A percentile compares a stretch with the other conserved stretches of the same genome.
Conservation (phyloP, 306 rosid species). For the Vicia villosa region DNA sequence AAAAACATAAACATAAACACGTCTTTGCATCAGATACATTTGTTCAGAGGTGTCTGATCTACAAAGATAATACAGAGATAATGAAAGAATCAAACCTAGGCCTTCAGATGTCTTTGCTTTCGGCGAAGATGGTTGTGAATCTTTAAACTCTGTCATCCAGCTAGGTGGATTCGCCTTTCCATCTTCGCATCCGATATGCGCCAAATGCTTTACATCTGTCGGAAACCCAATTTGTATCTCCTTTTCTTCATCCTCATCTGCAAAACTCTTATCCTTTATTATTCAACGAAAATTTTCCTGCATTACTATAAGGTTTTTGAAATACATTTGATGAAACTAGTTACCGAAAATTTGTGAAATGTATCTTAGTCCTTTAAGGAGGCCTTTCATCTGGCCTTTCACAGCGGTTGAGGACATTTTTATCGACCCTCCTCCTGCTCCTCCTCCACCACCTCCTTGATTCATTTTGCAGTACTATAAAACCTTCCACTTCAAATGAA, state of each 20-base stretch:
- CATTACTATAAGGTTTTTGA: neutral
- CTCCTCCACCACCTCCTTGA: constrained; percentile 5
- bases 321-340: neutral
- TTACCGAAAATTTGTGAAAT: constrained; percentile 89
- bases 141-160: constrained; percentile 71
- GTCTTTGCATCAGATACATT: too few species aligned
- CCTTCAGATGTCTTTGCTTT: constrained; percentile 43
- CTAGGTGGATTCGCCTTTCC: constrained; percentile 41
- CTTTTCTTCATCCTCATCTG: constrained; percentile 67
- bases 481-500: constrained; percentile 25
- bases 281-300: neutral
- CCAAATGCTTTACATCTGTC: constrained; percentile 78
- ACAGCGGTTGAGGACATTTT: constrained; percentile 53
- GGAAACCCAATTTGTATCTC: constrained; percentile 90
- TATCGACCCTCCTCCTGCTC: constrained; percentile 22
- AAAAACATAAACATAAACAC: too few species aligned
- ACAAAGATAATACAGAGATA: too few species aligned
- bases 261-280: constrained; percentile 19
- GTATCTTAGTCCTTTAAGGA: constrained; percentile 79
- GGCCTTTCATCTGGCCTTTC: constrained; percentile 61
- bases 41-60: too few species aligned
- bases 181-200: constrained; percentile 59
- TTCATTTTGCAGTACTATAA: constrained; percentile 20
- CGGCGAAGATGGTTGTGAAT: constrained; percentile 42
- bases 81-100: constrained; percentile 42